Conservation (phyloP, 1,284 basidiomycete genomes). For the Ceratobasidium sp. region DNA sequence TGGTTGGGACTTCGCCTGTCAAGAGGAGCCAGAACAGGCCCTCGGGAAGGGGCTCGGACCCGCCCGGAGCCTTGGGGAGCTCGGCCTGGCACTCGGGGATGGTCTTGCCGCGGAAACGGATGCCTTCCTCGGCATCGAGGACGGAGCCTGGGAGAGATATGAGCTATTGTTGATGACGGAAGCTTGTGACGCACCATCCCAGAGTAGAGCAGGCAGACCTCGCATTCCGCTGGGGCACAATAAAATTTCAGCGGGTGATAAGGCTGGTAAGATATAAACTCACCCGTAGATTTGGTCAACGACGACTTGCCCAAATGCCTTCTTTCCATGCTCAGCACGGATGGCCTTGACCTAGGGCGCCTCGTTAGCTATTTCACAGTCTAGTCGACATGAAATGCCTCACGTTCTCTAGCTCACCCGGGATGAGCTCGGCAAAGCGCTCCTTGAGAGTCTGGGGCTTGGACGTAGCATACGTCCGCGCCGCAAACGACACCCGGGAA, state of each 20-base stretch:
- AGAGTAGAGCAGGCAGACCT: constrained; percentile 88
- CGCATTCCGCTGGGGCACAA: constrained; percentile 84
- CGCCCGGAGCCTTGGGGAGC: constrained; percentile 90
- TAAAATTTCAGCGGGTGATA: constrained; percentile 41
- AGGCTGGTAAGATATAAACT: constrained; percentile 52
- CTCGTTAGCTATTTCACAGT: constrained; percentile 2
- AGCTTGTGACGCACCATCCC: constrained; percentile 72
- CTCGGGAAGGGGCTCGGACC: constrained; percentile 92
- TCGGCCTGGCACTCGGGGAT: constrained; percentile 90
- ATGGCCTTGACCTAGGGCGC: constrained; percentile 79
- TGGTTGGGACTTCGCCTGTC: constrained; percentile 92
- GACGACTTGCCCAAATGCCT: constrained; percentile 88
- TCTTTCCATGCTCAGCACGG: constrained; percentile 87
- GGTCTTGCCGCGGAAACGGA: constrained; percentile 94
- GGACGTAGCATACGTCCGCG: constrained; percentile 64
- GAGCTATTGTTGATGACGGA: not conserved
- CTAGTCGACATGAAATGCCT: not conserved
- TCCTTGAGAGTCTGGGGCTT: constrained; percentile 88
- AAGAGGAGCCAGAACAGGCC: constrained; percentile 96
- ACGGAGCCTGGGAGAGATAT: constrained; percentile 72
- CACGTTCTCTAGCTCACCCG: constrained; percentile 87
- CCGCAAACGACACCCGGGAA: constrained; percentile 50
- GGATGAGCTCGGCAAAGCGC: constrained; percentile 90
- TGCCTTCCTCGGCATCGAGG: constrained; percentile 93
- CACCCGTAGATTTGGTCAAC: constrained; percentile 93